A percentile compares a stretch with the other conserved stretches of the same genome.
Conservation (phyloP, 192 early-diverging fungal species). For the Kickxella alabastrina region DNA sequence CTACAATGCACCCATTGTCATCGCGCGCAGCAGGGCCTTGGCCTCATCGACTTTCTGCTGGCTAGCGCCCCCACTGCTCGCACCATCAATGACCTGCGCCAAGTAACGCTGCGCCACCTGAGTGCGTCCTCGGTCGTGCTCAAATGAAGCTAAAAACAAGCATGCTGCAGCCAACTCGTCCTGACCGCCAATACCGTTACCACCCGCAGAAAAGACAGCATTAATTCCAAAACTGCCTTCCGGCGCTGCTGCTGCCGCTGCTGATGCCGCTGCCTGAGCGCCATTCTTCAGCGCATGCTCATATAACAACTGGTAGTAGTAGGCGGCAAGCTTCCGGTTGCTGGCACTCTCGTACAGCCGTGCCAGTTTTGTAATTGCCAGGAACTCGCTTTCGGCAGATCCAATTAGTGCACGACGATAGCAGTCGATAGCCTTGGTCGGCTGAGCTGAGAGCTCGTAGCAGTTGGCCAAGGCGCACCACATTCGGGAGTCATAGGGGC, state of each 20-base stretch:
- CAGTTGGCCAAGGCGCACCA: conserved; percentile 77
- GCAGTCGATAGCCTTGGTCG: conserved; percentile 65
- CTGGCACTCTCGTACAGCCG: conserved; percentile 57
- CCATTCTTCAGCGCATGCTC: conserved; percentile 33
- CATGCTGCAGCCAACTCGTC: conserved; percentile 47
- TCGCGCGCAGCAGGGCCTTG: conserved; percentile 36
- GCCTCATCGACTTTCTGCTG: conserved; percentile 38
- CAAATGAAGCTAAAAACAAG: conserved; percentile 38
- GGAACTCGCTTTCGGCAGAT: conserved; percentile 56
- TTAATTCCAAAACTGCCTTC: background rate
- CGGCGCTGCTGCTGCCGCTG: background rate
- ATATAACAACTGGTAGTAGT: conserved; percentile 55
- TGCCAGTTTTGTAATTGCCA: conserved; percentile 57
- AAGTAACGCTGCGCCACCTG: conserved; percentile 29
- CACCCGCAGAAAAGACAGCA: no score
- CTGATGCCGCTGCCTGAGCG: background rate
- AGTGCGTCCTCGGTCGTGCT: conserved; percentile 31
- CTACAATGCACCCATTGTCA: no score
- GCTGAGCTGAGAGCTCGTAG: conserved; percentile 58
- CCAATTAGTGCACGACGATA: conserved; percentile 68
- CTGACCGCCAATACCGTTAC: conserved; percentile 9
- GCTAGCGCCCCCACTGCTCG: conserved; percentile 18
- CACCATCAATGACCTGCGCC: conserved; percentile 33
- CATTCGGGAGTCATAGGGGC: conserved; percentile 79
- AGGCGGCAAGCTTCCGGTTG: conserved; percentile 52